Conservation (phyloP, 2,329 filamentous ascomycete species). For the Aotearoamyces nothofagi region DNA sequence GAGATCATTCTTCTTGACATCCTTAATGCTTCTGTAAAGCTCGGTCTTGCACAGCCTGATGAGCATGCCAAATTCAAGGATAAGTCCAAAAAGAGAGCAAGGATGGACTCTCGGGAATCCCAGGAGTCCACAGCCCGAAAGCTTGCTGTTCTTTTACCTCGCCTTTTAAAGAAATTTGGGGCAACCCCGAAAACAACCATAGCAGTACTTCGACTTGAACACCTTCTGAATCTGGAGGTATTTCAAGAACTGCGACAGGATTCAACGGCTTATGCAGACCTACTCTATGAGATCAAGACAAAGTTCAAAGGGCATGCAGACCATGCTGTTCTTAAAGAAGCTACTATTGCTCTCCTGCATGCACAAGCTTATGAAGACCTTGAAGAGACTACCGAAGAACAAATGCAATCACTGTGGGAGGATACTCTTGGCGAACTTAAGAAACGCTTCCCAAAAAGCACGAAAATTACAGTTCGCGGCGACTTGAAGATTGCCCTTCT, state of each 20-base stretch:
- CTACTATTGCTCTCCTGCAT: constrained; percentile 67
- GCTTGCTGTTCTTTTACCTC: constrained; percentile 66
- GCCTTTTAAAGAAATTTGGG: constrained; percentile 82
- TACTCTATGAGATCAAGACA: constrained; percentile 83
- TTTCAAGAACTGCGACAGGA: constrained; percentile 85
- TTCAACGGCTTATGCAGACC: constrained; percentile 59
- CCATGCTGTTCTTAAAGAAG: constrained; percentile 70
- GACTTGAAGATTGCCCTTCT: constrained; percentile 51
- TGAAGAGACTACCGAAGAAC: constrained; percentile 69
- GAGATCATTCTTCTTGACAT: constrained; percentile 80
- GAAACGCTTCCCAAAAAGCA: constrained; percentile 24
- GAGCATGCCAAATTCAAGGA: constrained; percentile 49
- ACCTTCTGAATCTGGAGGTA: constrained; percentile 71
- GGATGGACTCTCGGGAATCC: constrained; percentile 47
- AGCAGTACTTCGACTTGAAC: constrained; percentile 71
- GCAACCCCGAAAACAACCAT: constrained; percentile 78
- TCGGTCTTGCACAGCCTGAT: constrained; percentile 48
- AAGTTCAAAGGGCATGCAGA: constrained; percentile 92
- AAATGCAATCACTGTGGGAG: constrained; percentile 75
- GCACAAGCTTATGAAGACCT: constrained; percentile 79
- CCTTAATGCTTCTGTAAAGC: constrained; percentile 67
- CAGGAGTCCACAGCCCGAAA: constrained; percentile 68
- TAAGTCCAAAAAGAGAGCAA: constrained; percentile 32
- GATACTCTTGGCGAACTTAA: constrained; percentile 61
- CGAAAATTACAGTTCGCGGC: constrained; percentile 57